phyloP scores from a whole-genome alignment of 257 asterid species.

The Apocynum venetum region DNA sequence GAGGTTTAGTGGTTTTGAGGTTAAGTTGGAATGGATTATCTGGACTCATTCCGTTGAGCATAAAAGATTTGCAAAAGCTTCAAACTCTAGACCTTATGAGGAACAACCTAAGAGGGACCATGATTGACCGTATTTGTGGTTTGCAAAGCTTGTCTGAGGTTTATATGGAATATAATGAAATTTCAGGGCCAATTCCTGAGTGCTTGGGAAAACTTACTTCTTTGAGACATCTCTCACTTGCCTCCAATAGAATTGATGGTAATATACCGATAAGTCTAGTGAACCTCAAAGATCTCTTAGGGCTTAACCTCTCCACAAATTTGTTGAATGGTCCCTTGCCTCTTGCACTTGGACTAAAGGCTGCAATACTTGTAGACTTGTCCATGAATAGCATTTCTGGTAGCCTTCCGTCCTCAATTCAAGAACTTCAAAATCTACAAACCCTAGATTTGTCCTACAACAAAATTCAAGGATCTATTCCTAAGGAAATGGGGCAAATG shows the following conservation, averaged over 20 bases:
- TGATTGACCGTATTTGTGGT: conserved; percentile 18
- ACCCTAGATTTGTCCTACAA: conserved; percentile 22
- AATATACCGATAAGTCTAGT: not conserved
- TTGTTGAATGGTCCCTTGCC: not conserved
- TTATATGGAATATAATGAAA: conserved; percentile 8
- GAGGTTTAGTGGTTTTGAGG: not conserved
- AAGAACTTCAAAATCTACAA: not conserved
- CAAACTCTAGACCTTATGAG: not conserved
- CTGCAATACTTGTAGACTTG: not conserved
- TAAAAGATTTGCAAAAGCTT: not conserved
- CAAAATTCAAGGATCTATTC: conserved; percentile 19
- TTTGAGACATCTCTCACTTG: conserved; percentile 1
- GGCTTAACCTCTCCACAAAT: not conserved
- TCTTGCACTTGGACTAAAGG: not conserved
- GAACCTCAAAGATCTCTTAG: not conserved
- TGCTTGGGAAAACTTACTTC: conserved; percentile 25
- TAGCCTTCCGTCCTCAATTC: conserved; percentile 18
- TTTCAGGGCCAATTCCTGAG: conserved; percentile 26
- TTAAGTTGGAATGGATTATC: not conserved
- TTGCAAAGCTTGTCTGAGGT: conserved; percentile 5
- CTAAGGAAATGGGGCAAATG: conserved; percentile 7
- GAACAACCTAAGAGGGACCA: conserved; percentile 17
- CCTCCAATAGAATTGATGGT: conserved; percentile 15
- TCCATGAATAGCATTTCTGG: not conserved
- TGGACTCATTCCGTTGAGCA: conserved; percentile 8